phyloP scores from a whole-genome alignment of 129 eudicot species.

The Centrapalus pauciflorus region DNA sequence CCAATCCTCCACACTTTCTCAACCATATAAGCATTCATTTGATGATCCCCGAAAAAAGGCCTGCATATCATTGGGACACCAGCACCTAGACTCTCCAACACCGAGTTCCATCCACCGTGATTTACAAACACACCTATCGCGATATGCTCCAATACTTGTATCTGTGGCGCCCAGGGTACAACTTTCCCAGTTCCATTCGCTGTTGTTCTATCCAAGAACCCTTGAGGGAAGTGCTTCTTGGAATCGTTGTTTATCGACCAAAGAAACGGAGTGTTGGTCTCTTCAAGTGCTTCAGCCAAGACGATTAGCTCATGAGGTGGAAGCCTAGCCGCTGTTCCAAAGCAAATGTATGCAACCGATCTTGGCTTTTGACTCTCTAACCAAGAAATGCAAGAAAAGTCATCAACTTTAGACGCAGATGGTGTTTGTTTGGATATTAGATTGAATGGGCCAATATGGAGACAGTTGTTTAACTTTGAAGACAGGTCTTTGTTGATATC shows the following conservation, averaged over 20 bases:
- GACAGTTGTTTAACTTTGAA: constrained; percentile 29
- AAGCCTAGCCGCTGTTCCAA: constrained; percentile 48
- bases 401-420: constrained; percentile 10
- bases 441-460: constrained; percentile 50
- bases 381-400: constrained; percentile 49
- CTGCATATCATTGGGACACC: constrained; percentile 62
- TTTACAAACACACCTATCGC: constrained; percentile 47
- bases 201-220: constrained; percentile 31
- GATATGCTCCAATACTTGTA: constrained; percentile 37
- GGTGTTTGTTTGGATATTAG: constrained; percentile 22
- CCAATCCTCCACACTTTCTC: constrained; percentile 54
- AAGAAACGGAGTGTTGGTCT: constrained; percentile 34
- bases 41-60: constrained; percentile 66
- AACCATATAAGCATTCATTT: constrained; percentile 41
- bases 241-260: constrained; percentile 48
- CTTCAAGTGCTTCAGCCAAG: constrained; percentile 52
- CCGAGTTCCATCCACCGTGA: constrained; percentile 74
- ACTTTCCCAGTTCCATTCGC: constrained; percentile 32
- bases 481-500: constrained; percentile 35
- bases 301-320: constrained; percentile 50
- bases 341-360: constrained; percentile 59
- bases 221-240: constrained; percentile 29
- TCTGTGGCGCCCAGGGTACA: constrained; percentile 80
- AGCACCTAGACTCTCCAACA: constrained; percentile 50
- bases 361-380: constrained; percentile 31